These are phyloP conservation scores for Eragrostis tef DNA, from an alignment of 202 grass and related monocot genomes.

Conservation along the genomic window DNA sequence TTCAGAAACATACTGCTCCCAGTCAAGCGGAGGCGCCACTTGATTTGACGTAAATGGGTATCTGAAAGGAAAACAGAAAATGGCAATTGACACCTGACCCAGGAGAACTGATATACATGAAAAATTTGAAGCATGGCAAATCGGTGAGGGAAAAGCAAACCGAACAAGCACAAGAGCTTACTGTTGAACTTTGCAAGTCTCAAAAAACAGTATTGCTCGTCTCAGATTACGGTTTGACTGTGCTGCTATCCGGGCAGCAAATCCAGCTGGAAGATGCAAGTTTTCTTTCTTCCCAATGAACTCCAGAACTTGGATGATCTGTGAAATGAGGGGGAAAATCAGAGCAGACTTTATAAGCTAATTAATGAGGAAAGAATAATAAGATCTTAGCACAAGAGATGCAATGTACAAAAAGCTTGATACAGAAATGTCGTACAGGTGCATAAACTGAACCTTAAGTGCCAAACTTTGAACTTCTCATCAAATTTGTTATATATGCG, in stretches of 20 bases:
- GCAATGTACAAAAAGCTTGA: background rate
- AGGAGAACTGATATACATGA: background rate
- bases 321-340: too few species aligned
- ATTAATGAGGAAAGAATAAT: background rate
- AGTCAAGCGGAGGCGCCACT: slow-evolving; percentile 81
- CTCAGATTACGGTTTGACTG: slow-evolving; percentile 97
- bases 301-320: too few species aligned
- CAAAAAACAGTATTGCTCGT: slow-evolving; percentile 90
- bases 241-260: slow-evolving; percentile 73
- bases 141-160: background rate
- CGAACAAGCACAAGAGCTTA: slow-evolving; percentile 53
- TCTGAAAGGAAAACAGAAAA: slow-evolving; percentile 55
- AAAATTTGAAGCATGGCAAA: slow-evolving; percentile 11
- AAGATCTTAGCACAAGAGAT: background rate
- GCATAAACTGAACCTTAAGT: slow-evolving; percentile 18
- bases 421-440: background rate
- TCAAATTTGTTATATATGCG: slow-evolving; percentile 1
- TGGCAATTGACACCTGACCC: background rate
- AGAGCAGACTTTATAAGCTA: background rate
- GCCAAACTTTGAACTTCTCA: background rate
- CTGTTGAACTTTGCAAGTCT: slow-evolving; percentile 97
- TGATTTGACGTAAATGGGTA: slow-evolving; percentile 90
- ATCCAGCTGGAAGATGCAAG: slow-evolving; percentile 73
- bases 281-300: too few species aligned
- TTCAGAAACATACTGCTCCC: slow-evolving; percentile 93